These are phyloP conservation scores for Combretum micranthum DNA, from an alignment of 345 rosid species.

Conservation along the genomic window DNA sequence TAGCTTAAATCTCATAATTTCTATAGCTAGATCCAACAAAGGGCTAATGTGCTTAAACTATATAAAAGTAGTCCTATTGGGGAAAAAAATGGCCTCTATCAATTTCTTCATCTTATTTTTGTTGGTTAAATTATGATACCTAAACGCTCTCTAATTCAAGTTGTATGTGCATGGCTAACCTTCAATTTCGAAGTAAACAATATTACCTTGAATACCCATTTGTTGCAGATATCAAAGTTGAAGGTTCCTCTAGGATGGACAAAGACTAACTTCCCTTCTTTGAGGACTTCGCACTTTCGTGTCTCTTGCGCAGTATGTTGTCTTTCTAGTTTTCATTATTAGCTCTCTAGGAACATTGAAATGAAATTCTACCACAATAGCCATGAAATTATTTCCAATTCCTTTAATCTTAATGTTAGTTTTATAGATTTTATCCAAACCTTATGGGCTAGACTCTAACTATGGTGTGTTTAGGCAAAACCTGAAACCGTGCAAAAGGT, in stretches of 20 bases:
- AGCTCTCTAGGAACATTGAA: not conserved
- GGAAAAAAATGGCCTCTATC: too few relatives aligned
- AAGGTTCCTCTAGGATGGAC: constrained; percentile 25
- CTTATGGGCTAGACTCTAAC: too few relatives aligned
- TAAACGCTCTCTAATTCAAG: not conserved
- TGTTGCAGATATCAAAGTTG: constrained; percentile 22
- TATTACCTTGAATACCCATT: not conserved
- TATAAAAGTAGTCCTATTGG: too few relatives aligned
- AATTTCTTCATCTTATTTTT: too few relatives aligned
- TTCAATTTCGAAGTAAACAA: not conserved
- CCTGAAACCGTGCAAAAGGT: constrained; percentile 80
- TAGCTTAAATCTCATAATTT: too few relatives aligned
- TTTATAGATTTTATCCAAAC: too few relatives aligned
- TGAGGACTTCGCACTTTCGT: constrained; percentile 15
- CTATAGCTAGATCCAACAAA: too few relatives aligned
- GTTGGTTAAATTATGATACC: not conserved
- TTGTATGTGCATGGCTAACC: not conserved
- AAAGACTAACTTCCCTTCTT: constrained; percentile 19
- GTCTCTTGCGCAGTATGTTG: constrained; percentile 19
- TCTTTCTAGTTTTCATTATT: not conserved
- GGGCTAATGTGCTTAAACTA: too few relatives aligned
- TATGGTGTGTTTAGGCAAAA: too few relatives aligned
- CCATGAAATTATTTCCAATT: not conserved
- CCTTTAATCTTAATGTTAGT: too few relatives aligned
- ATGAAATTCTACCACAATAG: not conserved